Percentiles rank a stretch among this genome's conserved stretches.
Conservation (phyloP, 2,329 filamentous ascomycete genomes). For the Neopestalotiopsis sp. region DNA sequence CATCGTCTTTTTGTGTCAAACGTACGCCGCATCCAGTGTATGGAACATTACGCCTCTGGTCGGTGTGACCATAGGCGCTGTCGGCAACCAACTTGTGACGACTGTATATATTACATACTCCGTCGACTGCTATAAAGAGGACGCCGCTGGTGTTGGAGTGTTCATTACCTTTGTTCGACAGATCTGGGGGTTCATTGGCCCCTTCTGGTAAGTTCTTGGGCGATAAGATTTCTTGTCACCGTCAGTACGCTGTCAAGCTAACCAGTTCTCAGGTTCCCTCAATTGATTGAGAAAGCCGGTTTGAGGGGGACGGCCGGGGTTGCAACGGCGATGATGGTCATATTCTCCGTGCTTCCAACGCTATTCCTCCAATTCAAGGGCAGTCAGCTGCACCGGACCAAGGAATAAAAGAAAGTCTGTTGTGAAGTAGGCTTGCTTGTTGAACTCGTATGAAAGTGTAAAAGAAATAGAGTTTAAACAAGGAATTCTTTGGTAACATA, state of each 20-base stretch:
- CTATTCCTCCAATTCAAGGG: conserved; percentile 25
- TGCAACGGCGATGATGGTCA: conserved; percentile 39
- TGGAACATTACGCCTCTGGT: conserved; percentile 64
- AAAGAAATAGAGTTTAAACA: not conserved
- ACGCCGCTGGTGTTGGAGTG: conserved; percentile 59
- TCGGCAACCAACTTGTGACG: conserved; percentile 65
- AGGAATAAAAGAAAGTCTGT: not conserved
- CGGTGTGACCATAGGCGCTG: conserved; percentile 55
- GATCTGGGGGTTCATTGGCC: conserved; percentile 56
- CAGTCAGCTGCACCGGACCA: conserved; percentile 17
- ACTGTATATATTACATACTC: conserved; percentile 65
- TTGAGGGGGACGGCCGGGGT: conserved; percentile 40
- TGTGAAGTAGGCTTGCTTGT: not conserved
- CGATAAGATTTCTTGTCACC: conserved; percentile 1
- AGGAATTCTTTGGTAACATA: no score
- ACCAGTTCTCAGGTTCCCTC: conserved; percentile 39
- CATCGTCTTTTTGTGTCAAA: conserved; percentile 58
- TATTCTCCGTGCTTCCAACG: conserved; percentile 22
- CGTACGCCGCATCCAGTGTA: conserved; percentile 44
- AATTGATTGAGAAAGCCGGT: conserved; percentile 42
- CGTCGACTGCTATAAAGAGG: conserved; percentile 59
- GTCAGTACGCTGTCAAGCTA: conserved; percentile 26
- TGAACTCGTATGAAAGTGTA: not conserved
- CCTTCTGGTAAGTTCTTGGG: conserved; percentile 33
- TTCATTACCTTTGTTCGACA: conserved; percentile 63